phyloP scores from a whole-genome alignment of 192 early-diverging fungal genomes.

The Linnemannia schmuckeri region DNA sequence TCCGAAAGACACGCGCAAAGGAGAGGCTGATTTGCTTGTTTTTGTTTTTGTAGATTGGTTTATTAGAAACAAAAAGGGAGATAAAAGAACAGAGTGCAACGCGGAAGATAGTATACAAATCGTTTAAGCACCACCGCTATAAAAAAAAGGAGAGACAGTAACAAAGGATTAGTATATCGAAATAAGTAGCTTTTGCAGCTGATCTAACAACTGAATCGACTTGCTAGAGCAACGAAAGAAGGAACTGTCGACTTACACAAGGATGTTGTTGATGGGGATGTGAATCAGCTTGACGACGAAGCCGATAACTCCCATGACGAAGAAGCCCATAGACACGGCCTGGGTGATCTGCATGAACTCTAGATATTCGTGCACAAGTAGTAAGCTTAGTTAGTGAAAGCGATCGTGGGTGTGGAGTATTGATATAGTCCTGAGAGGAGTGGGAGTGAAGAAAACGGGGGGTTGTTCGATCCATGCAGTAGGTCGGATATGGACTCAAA shows the following conservation, averaged over 20 bases:
- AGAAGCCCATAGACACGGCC: conserved; percentile 95
- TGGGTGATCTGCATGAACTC: conserved; percentile 96
- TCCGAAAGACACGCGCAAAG: not conserved
- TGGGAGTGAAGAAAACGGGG: not conserved
- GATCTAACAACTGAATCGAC: too few relatives aligned
- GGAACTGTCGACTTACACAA: conserved; percentile 73
- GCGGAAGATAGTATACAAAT: conserved; percentile 16
- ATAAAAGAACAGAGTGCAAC: conserved; percentile 2
- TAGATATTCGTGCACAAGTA: conserved; percentile 28
- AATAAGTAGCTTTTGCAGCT: not conserved
- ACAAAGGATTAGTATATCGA: not conserved
- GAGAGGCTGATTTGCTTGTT: not conserved
- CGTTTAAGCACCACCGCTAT: conserved; percentile 56
- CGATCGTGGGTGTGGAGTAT: not conserved
- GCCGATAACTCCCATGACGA: conserved; percentile 97
- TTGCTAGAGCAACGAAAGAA: too few relatives aligned
- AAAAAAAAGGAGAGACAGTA: not conserved
- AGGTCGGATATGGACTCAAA: not conserved
- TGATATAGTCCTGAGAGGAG: not conserved
- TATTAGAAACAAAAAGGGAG: not conserved
- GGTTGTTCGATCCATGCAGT: not conserved
- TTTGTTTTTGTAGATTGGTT: conserved; percentile 8
- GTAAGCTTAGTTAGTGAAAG: not conserved
- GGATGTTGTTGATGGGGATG: conserved; percentile 99
- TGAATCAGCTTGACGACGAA: conserved; percentile 99